Base-by-base conservation (phyloP, 2,329 filamentous ascomycete genomes). In the Aspergillus ruber region DNA sequence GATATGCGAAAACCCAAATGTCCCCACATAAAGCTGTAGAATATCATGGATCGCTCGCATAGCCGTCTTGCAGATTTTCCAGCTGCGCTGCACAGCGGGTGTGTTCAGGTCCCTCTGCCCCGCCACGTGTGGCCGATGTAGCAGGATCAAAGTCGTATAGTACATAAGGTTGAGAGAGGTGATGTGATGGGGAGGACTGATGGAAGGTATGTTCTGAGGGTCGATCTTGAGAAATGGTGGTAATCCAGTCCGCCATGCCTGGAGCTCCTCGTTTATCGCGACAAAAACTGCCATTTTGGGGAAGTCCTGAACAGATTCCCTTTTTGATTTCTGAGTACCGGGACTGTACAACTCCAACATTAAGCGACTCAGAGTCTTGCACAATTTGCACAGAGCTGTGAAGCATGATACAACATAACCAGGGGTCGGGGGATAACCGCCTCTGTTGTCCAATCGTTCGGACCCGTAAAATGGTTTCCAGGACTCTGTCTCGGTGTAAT, bases 91-190 rank as follows among this genome's bases (percentile, higher is more conserved):
- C 8, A 40, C 35, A 2, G 46, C 42, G 5, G 29, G 29, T 20
- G 35, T 38, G 32, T 29, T 38, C 21, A 36, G 23, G 7, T 13
- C 20, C 20, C 36, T 27, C n/a, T 36, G 27, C 7, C 42, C 17
- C 6, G 33, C 29, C 18, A 48, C 46, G 17, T 27, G 35, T 39
- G 75, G 76, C 9, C 74, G 73, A 49, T 79, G 75, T 0, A 79
- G 62, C 0, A 80, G 69, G 3, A 80, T 78, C 3, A 73, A 56
- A 0, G 77, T 67, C 0, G 74, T 73, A 43, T 79, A 65, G 25
- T 74, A 74, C 60, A 77, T 73, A 3, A 74, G 64, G 36, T 70
- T 67, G 1, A 73, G 56, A 48, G 65, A 71, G 25, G 73, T 59
- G 8, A 72, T 63, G 43, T 72, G 69, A 12, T 68, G 70, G 2